These are phyloP conservation scores for Henningerozyma blattae DNA, from an alignment of 805 yeast genomes.

Conservation along the genomic window DNA sequence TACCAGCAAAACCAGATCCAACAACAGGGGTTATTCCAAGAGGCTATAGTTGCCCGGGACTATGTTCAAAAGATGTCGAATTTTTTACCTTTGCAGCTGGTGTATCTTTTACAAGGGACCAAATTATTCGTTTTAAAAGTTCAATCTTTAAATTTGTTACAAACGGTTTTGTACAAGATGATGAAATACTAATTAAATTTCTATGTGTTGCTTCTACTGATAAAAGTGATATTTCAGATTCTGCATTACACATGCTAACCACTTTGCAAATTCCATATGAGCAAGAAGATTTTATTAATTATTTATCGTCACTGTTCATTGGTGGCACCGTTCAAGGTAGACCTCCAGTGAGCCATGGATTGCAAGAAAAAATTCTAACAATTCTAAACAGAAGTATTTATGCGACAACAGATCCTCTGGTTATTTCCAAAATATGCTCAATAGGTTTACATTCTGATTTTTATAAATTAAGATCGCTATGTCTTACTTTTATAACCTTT, in stretches of 20 bases:
- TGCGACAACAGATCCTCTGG: slow-evolving; percentile 31
- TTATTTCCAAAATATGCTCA: slow-evolving; percentile 39
- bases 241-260: slow-evolving; percentile 39
- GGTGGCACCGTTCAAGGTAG: slow-evolving; percentile 33
- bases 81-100: slow-evolving; percentile 66
- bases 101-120: slow-evolving; percentile 38
- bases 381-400: slow-evolving; percentile 38
- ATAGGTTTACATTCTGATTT: slow-evolving; percentile 46
- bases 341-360: slow-evolving; percentile 40
- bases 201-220: slow-evolving; percentile 57
- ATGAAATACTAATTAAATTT: slow-evolving; percentile 31
- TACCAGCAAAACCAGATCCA: slow-evolving; percentile 32
- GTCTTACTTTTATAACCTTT: slow-evolving; percentile 57
- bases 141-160: slow-evolving; percentile 26
- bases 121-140: slow-evolving; percentile 30
- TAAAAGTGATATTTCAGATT: slow-evolving; percentile 36
- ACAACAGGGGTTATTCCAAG: slow-evolving; percentile 28
- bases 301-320: slow-evolving; percentile 35
- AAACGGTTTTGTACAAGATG: slow-evolving; percentile 30
- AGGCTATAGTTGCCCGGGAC: slow-evolving; percentile 48
- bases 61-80: slow-evolving; percentile 40
- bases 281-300: slow-evolving; percentile 30
- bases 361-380: slow-evolving; percentile 46
- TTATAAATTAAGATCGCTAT: slow-evolving; percentile 40
- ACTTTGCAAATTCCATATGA: slow-evolving; percentile 44